Percentiles rank a stretch among this genome's conserved stretches.
phyloP scores from a whole-genome alignment of 176 grass and related monocot genomes.

The Oryza punctata region DNA sequence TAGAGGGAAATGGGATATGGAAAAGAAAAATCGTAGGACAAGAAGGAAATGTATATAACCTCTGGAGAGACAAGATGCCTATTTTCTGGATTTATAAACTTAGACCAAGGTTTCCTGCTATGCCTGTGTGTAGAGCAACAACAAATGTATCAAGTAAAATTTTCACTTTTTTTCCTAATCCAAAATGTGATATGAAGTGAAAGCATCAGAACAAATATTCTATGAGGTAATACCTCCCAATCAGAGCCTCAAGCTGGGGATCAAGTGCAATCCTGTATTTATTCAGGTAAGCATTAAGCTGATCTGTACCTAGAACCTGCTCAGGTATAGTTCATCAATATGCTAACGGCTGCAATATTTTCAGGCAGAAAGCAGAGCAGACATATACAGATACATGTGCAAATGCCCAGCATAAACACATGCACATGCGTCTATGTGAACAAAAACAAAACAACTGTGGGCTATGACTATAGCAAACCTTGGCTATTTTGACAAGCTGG shows the following conservation, averaged over 20 bases:
- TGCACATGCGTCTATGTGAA: background rate
- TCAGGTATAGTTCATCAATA: background rate
- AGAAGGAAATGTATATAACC: slow-evolving; percentile 41
- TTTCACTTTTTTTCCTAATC: background rate
- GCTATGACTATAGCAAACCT: slow-evolving; percentile 45
- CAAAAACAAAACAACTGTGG: slow-evolving; percentile 22
- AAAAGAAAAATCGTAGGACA: background rate
- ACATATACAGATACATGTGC: background rate
- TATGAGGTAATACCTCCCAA: slow-evolving; percentile 67
- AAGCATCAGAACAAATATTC: slow-evolving; percentile 4
- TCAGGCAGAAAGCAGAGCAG: background rate
- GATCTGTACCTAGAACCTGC: slow-evolving; percentile 81
- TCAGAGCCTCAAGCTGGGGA: slow-evolving; percentile 78
- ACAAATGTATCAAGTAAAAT: background rate
- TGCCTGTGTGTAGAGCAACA: slow-evolving; percentile 43
- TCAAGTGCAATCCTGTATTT: slow-evolving; percentile 79
- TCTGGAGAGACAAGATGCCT: slow-evolving; percentile 71
- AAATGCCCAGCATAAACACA: slow-evolving; percentile 11
- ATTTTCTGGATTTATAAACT: slow-evolving; percentile 75
- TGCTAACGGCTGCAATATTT: slow-evolving; percentile 1
- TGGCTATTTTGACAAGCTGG: slow-evolving; percentile 83
- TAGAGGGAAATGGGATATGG: background rate
- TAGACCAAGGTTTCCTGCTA: slow-evolving; percentile 72
- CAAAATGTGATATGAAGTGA: background rate
- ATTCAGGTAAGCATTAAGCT: slow-evolving; percentile 69